Base-by-base conservation (phyloP, 176 grass and related monocot genomes). In the Triticum dicoccoides region DNA sequence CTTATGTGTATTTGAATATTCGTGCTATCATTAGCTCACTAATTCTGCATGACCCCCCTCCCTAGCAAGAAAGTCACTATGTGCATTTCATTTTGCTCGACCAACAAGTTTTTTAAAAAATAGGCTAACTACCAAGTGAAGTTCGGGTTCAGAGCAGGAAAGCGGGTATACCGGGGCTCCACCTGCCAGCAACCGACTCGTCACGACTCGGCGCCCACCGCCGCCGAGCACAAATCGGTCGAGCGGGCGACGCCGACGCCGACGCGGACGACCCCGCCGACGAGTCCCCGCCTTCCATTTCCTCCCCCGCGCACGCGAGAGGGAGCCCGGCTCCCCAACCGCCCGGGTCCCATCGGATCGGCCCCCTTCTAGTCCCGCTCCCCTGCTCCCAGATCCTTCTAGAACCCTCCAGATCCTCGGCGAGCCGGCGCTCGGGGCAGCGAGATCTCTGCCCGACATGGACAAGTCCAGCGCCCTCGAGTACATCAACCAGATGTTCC, bases 401-500 rank as follows among this genome's bases (percentile, higher is more conserved):
- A 24, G 61, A 62, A 20, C 73, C 21, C 79, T 12, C 79, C 79
- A 90, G 88, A 90, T 83, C 88, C 88, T 78, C 62, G 14, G 52
- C 14, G 85, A 30, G 88, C 64, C 65, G 56, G 29, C 35, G 74
- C 83, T 88, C 76, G 78, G 69, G 80, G 39, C 54, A 1, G 35
- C 38, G 81, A 80, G 80, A 91, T 92, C 79, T 86, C 80, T 18
- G 59, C 47, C 80, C 83, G 84, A 23, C 65, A 99, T 99, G 97
- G 92, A 96, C 79, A 99, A 96, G 89, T 96, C 97, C 58, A 94
- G 94, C 83, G 94, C 97, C 83, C 80, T 99, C 32, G 97, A 99
- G 78, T 99, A 99, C 89, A 99, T 99, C 83, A 99, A 99, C 76
- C 97, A 96, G 92, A 99, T 96, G 94, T 99, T 99, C 77, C 97